Percentiles rank a stretch among this genome's conserved stretches.
Evolutionary conservation across 805 yeast genomes (phyloP).

Genomic region (Hanseniaspora lachancei): DNA sequence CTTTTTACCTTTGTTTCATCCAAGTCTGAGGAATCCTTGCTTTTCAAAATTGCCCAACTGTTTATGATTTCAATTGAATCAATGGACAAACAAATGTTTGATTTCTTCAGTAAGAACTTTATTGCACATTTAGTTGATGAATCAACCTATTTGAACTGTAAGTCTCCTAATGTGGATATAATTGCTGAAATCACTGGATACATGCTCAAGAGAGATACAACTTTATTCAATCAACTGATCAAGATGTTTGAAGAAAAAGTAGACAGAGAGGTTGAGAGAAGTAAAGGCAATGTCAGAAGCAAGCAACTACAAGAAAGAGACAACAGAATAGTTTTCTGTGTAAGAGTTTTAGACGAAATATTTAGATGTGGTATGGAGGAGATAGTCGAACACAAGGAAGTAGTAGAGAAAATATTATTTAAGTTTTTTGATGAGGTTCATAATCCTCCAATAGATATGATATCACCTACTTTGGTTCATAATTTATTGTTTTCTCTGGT

Average conservation of each 20-base stretch:
- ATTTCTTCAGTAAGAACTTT: constrained; percentile 30
- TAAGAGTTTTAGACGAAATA: constrained; percentile 56
- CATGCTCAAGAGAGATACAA: constrained; percentile 45
- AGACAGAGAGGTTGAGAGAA: constrained; percentile 52
- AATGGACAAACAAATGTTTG: constrained; percentile 43
- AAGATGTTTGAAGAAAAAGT: constrained; percentile 32
- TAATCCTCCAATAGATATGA: constrained; percentile 46
- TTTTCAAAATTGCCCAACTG: constrained; percentile 32
- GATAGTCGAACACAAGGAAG: constrained; percentile 33
- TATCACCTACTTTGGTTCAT: constrained; percentile 50
- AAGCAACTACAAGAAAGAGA: constrained; percentile 65
- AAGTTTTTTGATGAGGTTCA: constrained; percentile 23
- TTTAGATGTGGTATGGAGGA: constrained; percentile 52
- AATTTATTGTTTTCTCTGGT: constrained; percentile 54
- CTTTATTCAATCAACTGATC: constrained; percentile 18
- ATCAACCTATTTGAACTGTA: constrained; percentile 43
- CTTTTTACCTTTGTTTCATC: constrained; percentile 51
- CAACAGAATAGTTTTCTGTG: constrained; percentile 56
- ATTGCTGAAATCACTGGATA: constrained; percentile 63
- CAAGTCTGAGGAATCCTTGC: constrained; percentile 28
- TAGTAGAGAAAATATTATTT: constrained; percentile 31
- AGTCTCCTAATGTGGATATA: constrained; percentile 48
- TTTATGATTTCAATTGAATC: constrained; percentile 44
- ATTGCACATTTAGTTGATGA: constrained; percentile 31
- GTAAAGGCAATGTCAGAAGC: constrained; percentile 67